Base-by-base conservation (phyloP, 2,329 filamentous ascomycete species). In the Botrytis sinoallii region DNA sequence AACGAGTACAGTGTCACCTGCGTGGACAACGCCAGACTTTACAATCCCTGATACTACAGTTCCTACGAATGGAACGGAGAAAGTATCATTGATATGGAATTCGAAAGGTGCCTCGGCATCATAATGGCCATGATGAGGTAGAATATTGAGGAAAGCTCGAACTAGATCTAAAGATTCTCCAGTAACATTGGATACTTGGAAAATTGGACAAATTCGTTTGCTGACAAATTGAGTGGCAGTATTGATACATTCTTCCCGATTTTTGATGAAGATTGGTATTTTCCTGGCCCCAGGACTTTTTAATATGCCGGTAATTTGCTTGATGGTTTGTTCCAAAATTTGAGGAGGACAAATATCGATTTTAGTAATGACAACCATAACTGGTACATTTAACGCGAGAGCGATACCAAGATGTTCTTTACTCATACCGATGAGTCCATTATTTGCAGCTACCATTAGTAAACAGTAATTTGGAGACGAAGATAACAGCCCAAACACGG, bases 281-380 rank as follows among this genome's bases (percentile, higher is more conserved):
- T 99, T 99, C 57, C 93, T 88, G 5, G 96, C 96, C 4, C 94
- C 96, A 0, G 95, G 95, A 73, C 93, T 97, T 83, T 97, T 97
- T 77, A 99, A 87, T 70, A 99, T 98, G 80, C 95, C 93, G 71
- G 91, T 95, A 76, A 99, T 89, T 82, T 98, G 95, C 18, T 90
- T 92, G 64, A 98, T 90, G 35, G 96, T 99, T 85, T 98, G 92
- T 83, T 97, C 90, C 38, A 99, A 86, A 79, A 99, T 98, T 77
- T 98, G 93, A 2, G 95, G 94, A 35, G 96, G 96, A 82, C 96
- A 98, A 73, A 98, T 98, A 81, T 98, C 96, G 77, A 98, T 97
- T 85, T 98, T 99, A 82, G 95, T 99, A 76, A 98, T 91, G 77
- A 98, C 91, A 5, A 98, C 95, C 93, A 99, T 97, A 78, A 99